Base-by-base conservation (phyloP, 2,329 filamentous ascomycete species). In the Neofusicoccum ribis region DNA sequence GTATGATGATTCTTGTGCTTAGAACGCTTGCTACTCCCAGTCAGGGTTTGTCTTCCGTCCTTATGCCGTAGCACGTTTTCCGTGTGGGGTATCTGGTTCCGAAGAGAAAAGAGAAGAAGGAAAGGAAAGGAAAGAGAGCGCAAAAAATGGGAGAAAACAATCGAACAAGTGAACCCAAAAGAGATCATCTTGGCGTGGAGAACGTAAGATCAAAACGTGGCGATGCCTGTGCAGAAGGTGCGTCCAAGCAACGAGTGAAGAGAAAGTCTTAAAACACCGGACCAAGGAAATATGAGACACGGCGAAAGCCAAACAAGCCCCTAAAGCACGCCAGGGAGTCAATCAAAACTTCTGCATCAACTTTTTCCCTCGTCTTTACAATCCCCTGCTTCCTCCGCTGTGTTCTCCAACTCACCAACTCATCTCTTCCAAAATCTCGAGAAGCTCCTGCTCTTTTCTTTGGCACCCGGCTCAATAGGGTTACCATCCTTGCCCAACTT, bases 401-500 rank as follows among this genome's bases (percentile, higher is more conserved):
- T 46, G 3, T 46, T 17, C 15, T 20, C 14, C 27, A 46, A 17
- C 43, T 20, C 47, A 23, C 14, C 47, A 36, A 41, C 58, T 39
- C 36, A 62, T 15, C 59, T 51, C 59, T 50, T 44, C 62, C 62
- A 64, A 34, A 64, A 64, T 46, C 59, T 62, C 43, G 43, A 47
- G 15, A 49, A 27, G 3, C 59, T 23, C 17, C 46, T 37, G 6
- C 34, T 49, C 59, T 47, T 47, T 20, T 59, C 41, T 37, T 59
- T 47, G 27, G 8, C 4, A 3, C 39, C 56, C 5, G 39, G 27
- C 17, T 64, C 62, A n/a, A 64, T 50, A 7, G 52, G 62, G 17
- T 44, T 56, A 14, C 62, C 62, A 27, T 65, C 63, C 23, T 60
- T 59, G 12, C 54, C 63, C 23, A 65, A 44, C 46, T 65, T 65